Percentiles rank a stretch among this genome's conserved stretches.
These are phyloP conservation scores for Patellifolia procumbens DNA, from an alignment of 179 eudicot genomes.

Conservation along the genomic window DNA sequence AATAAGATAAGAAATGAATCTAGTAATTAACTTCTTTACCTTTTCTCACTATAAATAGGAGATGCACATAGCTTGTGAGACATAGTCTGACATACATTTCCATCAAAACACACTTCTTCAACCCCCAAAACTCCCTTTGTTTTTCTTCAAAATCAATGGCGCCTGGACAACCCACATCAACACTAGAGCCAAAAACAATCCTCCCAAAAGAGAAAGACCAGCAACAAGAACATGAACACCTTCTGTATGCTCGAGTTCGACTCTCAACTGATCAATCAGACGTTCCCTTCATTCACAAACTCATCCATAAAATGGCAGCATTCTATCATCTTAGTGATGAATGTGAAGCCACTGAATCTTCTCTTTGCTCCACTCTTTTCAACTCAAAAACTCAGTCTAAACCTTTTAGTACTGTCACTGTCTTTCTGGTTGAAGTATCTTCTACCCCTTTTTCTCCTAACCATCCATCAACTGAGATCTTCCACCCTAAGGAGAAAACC, in stretches of 20 bases:
- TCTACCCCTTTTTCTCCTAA: not conserved
- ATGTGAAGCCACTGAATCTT: conserved; percentile 54
- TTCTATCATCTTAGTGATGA: too few species aligned
- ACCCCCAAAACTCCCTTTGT: too few species aligned
- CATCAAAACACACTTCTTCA: too few species aligned
- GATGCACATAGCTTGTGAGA: too few species aligned
- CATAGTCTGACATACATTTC: too few species aligned
- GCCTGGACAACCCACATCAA: conserved; percentile 46
- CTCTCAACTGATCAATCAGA: conserved; percentile 63
- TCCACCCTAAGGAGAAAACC: not conserved
- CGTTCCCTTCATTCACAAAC: conserved; percentile 71
- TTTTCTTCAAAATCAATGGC: too few species aligned
- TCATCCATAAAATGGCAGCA: conserved; percentile 86
- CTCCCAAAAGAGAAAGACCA: too few species aligned
- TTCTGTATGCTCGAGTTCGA: conserved; percentile 61
- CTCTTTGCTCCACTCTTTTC: conserved; percentile 72
- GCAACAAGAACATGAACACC: conserved; percentile 20
- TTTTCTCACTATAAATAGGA: too few species aligned
- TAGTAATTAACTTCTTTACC: too few species aligned
- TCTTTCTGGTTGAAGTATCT: not conserved
- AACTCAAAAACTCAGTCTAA: conserved; percentile 24
- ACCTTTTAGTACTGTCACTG: not conserved
- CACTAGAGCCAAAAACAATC: too few species aligned
- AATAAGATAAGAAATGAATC: too few species aligned
- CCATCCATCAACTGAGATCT: not conserved